Percentiles rank a stretch among this genome's conserved stretches.
phyloP scores from a whole-genome alignment of 495 filamentous ascomycete genomes.

The Penicillium fimorum region DNA sequence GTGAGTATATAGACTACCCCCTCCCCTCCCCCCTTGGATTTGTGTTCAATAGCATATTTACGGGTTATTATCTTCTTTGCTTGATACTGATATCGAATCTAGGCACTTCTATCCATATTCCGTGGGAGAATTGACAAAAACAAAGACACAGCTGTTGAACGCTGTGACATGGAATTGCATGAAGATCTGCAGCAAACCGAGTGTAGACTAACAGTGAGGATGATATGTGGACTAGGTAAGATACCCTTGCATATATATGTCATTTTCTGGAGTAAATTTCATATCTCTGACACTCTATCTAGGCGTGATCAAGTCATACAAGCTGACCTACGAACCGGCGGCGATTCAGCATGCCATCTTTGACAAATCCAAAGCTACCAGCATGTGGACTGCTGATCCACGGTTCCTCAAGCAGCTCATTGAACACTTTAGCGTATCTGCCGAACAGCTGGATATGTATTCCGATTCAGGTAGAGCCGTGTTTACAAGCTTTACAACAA shows the following conservation, averaged over 20 bases:
- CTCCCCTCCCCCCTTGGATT: neutral
- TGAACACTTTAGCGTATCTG: constrained; percentile 86
- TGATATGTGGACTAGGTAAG: constrained; percentile 82
- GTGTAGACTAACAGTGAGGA: constrained; percentile 77
- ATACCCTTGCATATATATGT: constrained; percentile 1
- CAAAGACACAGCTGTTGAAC: constrained; percentile 76
- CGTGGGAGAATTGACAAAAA: constrained; percentile 65
- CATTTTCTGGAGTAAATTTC: neutral
- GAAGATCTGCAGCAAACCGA: constrained; percentile 68
- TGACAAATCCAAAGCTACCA: constrained; percentile 63
- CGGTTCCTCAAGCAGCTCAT: constrained; percentile 76
- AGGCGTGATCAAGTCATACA: constrained; percentile 91
- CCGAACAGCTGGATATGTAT: constrained; percentile 88
- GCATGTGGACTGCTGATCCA: constrained; percentile 77
- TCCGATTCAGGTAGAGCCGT: constrained; percentile 66
- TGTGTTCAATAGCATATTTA: neutral
- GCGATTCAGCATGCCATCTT: constrained; percentile 86
- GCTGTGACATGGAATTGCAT: constrained; percentile 80
- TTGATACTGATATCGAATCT: neutral
- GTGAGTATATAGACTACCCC: constrained; percentile 30
- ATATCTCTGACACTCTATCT: constrained; percentile 8
- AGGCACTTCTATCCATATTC: constrained; percentile 76
- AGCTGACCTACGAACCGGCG: constrained; percentile 82
- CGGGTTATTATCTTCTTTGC: neutral
- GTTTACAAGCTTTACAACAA: constrained; percentile 96